A percentile compares a stretch with the other conserved stretches of the same genome.
Conservation (phyloP, 257 asterid genomes). For the Perilla frutescens region DNA sequence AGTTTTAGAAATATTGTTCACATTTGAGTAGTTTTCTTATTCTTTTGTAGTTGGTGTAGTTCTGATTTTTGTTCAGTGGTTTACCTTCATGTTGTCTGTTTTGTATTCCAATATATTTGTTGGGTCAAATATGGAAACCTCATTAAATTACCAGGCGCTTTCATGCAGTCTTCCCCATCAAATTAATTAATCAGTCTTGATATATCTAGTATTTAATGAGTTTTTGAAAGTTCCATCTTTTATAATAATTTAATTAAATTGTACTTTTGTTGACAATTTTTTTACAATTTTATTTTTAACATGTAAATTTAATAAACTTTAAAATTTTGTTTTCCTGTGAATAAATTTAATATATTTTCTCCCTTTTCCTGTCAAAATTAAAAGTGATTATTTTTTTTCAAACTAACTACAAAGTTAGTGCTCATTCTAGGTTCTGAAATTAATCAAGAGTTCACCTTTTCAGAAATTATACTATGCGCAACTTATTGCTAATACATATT, state of each 20-base stretch:
- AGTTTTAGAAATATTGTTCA: slow-evolving; percentile 24
- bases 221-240: not conserved
- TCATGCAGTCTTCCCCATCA: not conserved
- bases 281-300: not conserved
- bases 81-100: not conserved
- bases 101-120: not conserved
- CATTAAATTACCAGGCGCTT: not conserved
- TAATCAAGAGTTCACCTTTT: not conserved
- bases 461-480: too few species aligned
- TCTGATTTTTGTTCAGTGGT: not conserved
- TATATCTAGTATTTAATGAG: not conserved
- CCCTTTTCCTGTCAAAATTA: not conserved
- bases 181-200: slow-evolving; percentile 4
- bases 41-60: not conserved
- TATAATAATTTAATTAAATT: not conserved
- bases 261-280: not conserved
- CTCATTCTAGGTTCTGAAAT: not conserved
- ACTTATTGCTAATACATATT: too few species aligned
- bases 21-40: not conserved
- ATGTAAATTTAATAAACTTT: not conserved
- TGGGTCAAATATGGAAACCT: not conserved
- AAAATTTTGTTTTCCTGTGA: not conserved
- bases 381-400: not conserved
- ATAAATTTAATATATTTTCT: not conserved
- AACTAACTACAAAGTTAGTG: not conserved